Evolutionary conservation across 2,329 filamentous ascomycete species (phyloP), one percentile per base, ranked within the genome.

Genomic region (Fusarium tupiense): DNA sequence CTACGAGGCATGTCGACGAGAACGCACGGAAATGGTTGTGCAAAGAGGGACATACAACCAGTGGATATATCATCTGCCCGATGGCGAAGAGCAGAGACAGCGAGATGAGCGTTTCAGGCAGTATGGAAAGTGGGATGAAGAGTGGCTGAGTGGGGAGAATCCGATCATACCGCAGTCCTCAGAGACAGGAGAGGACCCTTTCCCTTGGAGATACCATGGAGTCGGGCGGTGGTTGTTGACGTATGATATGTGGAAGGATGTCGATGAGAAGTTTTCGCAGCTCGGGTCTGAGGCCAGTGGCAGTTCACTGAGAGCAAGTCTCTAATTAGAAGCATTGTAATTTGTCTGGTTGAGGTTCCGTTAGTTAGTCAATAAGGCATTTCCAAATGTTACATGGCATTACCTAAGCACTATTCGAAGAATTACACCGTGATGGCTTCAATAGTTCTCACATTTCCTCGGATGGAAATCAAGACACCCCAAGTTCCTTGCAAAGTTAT

Each of bases 21-120:
- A 46, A 6, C 61, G 91, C 8, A 92, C 91, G 0, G 88, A 91
- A 52, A 87, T 84, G 71, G 86, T 92, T 0, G 90, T 92, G 0
- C 82, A 87, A 17, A 81, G 90, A 5, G 90, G 90, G 0, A 91
- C 89, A n/a, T 79, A 86, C 19, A 89, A 92, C 71, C 90, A 91
- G 74, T 86, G 87, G 75, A 83, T 92, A 3, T 91, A 91, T 61
- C 90, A 92, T 71, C 80, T 92, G 5, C 85, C 87, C 10, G 90
- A 92, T 69, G 90, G 90, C 0, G 79, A 82, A 1, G 87, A 89
- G 67, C 90, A 91, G 78, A 73, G 83, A 60, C 85, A 88, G 57
- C 82, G 90, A 2, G 61, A 63, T 17, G 33, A 63, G 4, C 29
- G 61, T 14, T 60, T 63, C n/a, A 35, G 8, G 2, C 40, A 63